Evolutionary conservation across 2,329 filamentous ascomycete species (phyloP), one percentile per base, ranked within the genome.

Genomic region (Ascochyta pisi): DNA sequence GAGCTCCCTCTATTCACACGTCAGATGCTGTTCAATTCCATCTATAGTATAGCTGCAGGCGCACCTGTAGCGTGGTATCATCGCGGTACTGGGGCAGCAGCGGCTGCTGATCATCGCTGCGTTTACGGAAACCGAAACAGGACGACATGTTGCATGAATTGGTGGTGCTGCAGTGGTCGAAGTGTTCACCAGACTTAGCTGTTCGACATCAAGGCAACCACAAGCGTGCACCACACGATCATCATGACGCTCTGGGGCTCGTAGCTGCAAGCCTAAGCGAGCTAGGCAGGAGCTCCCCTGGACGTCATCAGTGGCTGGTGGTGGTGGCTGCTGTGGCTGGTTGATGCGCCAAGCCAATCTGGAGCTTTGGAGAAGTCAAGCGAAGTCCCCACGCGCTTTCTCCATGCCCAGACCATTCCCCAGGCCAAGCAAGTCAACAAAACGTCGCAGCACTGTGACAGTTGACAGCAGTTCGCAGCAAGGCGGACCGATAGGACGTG

Each of bases 1-100:
- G 55, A 96, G 83, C 67, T 87, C 82, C 43, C 87, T 83, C 82
- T 96, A 91, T 50, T 35, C 31, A 43, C 31, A 37, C 42, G 33
- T 58, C 19, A 58, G 50, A n/a, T 29, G 22, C 41, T 34, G 15
- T 33, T 27, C 19, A 26, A 27, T 23, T 19, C 26, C 7, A 42
- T 23, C 16, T 15, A 19, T 31, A 26, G 19, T 19, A 19, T 19
- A 19, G 19, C 40, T 43, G 50, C 41, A 46, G n/a, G n/a, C 41
- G 50, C 46, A 58, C 55, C 50, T 69, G 66, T 50, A 93, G 79
- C 29, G 82, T 78, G 1, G 93, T 96, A 68, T 95, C 91, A 75
- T 96, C 89, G 67, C 87, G 82, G 81, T 95, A 95, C 63, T 66
- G 88, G 54, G 92, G 90, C 44, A 96, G 86, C 53, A 96, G 83